Base-by-base conservation (phyloP, 2,329 filamentous ascomycete genomes). In the Graphilbum fragrans region DNA sequence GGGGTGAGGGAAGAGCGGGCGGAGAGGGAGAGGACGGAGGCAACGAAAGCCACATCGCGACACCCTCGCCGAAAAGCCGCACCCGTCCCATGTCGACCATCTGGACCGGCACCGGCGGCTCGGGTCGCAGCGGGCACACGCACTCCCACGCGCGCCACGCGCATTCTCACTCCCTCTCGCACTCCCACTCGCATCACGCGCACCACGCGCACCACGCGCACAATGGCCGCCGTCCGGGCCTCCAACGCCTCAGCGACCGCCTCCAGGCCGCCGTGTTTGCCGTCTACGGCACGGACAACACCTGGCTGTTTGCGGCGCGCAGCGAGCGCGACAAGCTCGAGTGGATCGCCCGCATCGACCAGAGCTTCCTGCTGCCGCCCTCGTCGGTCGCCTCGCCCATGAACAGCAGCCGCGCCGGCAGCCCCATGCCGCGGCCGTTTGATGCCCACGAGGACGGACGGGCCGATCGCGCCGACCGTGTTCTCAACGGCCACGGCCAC, bases 321-420 rank as follows among this genome's bases (percentile, higher is more conserved):
- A 90, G 79, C 53, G 90, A 95, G 64, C 74, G 80, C 38, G 88
- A 95, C 60, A 94, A 95, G 68, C 81, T 88, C 52, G 92, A 96
- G 58, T 98, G 92, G 92, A 94, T 98, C 52, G 74, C 93, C 60
- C 82, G 83, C 54, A 86, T 98, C 52, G 92, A 98, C 61, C 83
- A 94, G 66, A 85, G 81, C 39, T 77, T 72, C 50, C 59, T 72
- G 44, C 17, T 38, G 44, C 25, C 43, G 33, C 12, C 38, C 16
- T 40, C 46, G 23, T 25, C 37, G 18, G 22, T 14, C 32, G 32
- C 41, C 10, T 66, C 69, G 29, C 66, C 61, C 11, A 64, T 63
- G 35, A 70, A 66, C 46, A 51, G 49, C 34, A 67, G 61, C 47
- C 58, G 58, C 16, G 54, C 58, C 18, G 61, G 55, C 25, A 66